Conservation (phyloP, 2,329 filamentous ascomycete species). For the Cytospora chrysosperma region DNA sequence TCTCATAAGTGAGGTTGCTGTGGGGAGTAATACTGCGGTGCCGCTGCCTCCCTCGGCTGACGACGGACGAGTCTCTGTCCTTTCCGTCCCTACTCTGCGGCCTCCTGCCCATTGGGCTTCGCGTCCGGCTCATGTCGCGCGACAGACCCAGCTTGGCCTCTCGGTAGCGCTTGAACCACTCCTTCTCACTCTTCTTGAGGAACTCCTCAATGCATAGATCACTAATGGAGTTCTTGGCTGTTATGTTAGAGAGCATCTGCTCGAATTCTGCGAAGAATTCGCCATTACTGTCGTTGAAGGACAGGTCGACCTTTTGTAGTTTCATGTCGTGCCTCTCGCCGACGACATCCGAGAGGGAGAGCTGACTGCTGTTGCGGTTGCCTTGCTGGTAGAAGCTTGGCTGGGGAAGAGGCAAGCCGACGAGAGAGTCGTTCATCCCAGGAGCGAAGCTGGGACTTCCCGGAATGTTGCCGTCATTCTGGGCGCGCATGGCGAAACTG, state of each 20-base stretch:
- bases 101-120: constrained; percentile 27
- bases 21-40: constrained; percentile 26
- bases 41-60: constrained; percentile 28
- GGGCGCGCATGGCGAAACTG: constrained; percentile 24
- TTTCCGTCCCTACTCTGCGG: constrained; percentile 35
- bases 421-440: constrained; percentile 31
- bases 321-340: constrained; percentile 62
- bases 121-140: constrained; percentile 37
- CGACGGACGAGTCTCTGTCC: constrained; percentile 37
- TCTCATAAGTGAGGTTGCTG: constrained; percentile 24
- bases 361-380: constrained; percentile 43
- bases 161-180: constrained; percentile 62
- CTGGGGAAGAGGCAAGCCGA: constrained; percentile 30
- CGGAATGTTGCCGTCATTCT: constrained; percentile 15
- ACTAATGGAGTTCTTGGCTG: constrained; percentile 55
- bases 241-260: constrained; percentile 53
- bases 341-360: constrained; percentile 57
- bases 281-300: constrained; percentile 64
- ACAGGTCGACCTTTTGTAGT: constrained; percentile 65
- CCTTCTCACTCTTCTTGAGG: constrained; percentile 64
- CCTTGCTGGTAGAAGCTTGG: constrained; percentile 28
- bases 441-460: constrained; percentile 19
- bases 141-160: constrained; percentile 56
- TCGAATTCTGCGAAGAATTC: constrained; percentile 61
- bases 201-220: constrained; percentile 65